A percentile compares a stretch with the other conserved stretches of the same genome.
These are phyloP conservation scores for Polytrichum commune DNA, from an alignment of 225 moss, liverwort and hornwort genomes.

Conservation along the genomic window DNA sequence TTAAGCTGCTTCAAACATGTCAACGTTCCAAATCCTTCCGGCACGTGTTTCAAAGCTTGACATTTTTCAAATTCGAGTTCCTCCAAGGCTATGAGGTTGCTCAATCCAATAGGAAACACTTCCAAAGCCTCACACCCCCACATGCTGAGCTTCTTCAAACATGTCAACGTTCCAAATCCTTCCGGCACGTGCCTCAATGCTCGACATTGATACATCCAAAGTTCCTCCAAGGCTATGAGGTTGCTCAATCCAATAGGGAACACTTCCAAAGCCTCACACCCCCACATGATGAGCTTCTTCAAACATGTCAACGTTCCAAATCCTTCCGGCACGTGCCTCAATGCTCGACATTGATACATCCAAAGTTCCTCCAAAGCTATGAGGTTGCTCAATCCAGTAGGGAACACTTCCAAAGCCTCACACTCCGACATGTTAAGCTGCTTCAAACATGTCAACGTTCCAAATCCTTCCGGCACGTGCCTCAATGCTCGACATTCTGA, in stretches of 20 bases:
- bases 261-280: background rate
- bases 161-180: background rate
- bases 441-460: too few species aligned
- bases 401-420: too few species aligned
- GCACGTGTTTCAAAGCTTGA: background rate
- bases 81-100: background rate
- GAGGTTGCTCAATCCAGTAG: too few species aligned
- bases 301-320: background rate
- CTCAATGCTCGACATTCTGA: too few species aligned
- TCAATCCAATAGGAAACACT: background rate
- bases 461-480: too few species aligned
- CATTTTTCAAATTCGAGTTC: too few species aligned
- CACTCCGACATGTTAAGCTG: too few species aligned
- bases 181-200: background rate
- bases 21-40: background rate
- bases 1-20: background rate
- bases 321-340: background rate
- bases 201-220: background rate
- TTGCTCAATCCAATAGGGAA: background rate
- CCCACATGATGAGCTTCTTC: background rate
- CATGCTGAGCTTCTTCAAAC: background rate
- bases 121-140: background rate
- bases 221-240: background rate
- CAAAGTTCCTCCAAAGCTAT: too few species aligned
- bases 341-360: too few species aligned